These are phyloP conservation scores for Pseudogymnoascus sp. DNA, from an alignment of 2,329 filamentous ascomycete species.

Conservation along the genomic window DNA sequence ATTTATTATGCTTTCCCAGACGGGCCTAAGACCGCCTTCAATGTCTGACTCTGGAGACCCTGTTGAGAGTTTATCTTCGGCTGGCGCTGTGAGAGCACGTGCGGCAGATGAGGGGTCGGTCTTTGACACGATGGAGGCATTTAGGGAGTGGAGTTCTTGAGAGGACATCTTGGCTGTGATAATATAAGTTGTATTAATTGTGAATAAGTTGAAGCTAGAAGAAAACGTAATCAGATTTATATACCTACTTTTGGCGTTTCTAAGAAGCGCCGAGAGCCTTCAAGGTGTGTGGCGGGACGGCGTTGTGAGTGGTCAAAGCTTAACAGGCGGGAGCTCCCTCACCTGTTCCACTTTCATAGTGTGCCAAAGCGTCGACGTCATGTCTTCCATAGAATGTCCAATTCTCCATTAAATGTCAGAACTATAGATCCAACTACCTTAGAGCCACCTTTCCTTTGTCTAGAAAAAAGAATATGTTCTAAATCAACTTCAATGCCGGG, in stretches of 20 bases:
- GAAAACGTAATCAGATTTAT: too few species aligned
- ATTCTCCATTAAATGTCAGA: not conserved
- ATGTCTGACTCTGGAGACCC: constrained; percentile 53
- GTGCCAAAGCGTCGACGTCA: not conserved
- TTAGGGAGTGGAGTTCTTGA: not conserved
- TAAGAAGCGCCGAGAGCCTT: not conserved
- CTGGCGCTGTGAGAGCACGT: not conserved
- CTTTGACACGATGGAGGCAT: not conserved
- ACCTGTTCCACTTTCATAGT: not conserved
- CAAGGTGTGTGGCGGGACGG: not conserved
- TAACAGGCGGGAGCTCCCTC: not conserved
- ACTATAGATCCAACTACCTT: not conserved
- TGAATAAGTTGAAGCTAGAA: too few species aligned
- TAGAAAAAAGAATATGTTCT: not conserved
- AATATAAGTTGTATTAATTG: too few species aligned
- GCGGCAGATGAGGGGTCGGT: not conserved
- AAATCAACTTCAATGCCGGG: not conserved
- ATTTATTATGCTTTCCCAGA: constrained; percentile 31
- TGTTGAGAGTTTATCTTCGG: not conserved
- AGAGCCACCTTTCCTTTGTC: not conserved
- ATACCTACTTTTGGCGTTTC: not conserved
- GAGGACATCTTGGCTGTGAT: not conserved
- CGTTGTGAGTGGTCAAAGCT: constrained; percentile 4
- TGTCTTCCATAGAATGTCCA: not conserved
- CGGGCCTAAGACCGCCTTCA: constrained; percentile 58